Base-by-base conservation (phyloP, 352 stramenopile genomes). In the Phytopythium kandeliae region DNA sequence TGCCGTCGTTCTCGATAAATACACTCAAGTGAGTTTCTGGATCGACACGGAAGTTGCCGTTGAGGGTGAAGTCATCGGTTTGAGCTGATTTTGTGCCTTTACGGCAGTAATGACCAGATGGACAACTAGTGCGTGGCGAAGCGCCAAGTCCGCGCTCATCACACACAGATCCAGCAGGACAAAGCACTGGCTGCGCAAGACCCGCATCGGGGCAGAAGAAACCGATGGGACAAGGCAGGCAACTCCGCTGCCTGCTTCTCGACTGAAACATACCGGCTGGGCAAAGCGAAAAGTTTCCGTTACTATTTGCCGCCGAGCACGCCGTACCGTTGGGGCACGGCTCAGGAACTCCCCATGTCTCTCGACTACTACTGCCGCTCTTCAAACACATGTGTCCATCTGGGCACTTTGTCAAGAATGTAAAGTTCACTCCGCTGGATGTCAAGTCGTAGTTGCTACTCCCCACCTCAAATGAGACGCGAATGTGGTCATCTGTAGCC, bases 281-380 rank as follows among this genome's bases (percentile, higher is more conserved):
- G 53, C 96, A 99, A 9, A 98, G 58, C 15, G 96, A 96, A 55
- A 98, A 98, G 60, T 98, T 99, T 2, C 78, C 65, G n/a, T 42
- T 47, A 13, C 68, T 56, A 24, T 67, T 45, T 45, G 9, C 49
- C 0, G 57, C 30, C 25, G 72, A 65, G 34, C 71, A 86, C 10
- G 74, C 83, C 0, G 95, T 98, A 17, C 93, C 95, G 47, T 97
- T 98, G 15, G 94, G 92, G 63, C 75, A 91, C 25, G 71, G 50
- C 12, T 50, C 44, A 11, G 44, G 44, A 25, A 26, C 16, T 2
- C 44, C 26, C 44, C 44, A 50, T 7, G 25, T 40, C 21, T 34
- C 25, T 8, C 16, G 44, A 77, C 13, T 52, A 7, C 6, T 21
- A 9, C 46, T 9, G 3, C 33, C 31, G n/a, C 31, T 40, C 31